Percentiles rank a stretch among this genome's conserved stretches.
These are phyloP conservation scores for Sordariomycetes sp. DNA, from an alignment of 2,329 filamentous ascomycete species.

Conservation along the genomic window DNA sequence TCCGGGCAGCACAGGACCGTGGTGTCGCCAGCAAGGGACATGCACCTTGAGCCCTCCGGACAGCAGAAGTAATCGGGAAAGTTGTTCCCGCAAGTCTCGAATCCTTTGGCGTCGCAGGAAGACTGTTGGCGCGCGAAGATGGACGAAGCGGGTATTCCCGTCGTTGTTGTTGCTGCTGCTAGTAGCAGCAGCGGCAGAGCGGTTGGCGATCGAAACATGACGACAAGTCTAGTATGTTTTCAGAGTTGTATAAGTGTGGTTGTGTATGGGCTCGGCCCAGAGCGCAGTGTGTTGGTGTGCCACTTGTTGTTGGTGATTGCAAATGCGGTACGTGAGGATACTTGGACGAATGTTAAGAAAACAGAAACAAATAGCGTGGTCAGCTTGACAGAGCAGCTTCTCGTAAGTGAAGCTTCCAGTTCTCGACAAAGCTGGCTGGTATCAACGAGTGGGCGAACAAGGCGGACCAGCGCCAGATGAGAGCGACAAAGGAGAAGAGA, in stretches of 20 bases:
- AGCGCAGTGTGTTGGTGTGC: too few relatives aligned
- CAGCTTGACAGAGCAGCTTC: too few relatives aligned
- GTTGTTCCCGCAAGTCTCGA: slow-evolving; percentile 41
- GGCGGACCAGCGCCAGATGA: too few relatives aligned
- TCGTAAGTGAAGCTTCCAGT: too few relatives aligned
- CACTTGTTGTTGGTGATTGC: too few relatives aligned
- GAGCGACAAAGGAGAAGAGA: too few relatives aligned
- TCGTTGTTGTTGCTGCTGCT: slow-evolving; percentile 24
- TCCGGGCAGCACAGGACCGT: slow-evolving; percentile 64
- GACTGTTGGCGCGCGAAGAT: slow-evolving; percentile 33
- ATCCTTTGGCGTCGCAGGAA: slow-evolving; percentile 41
- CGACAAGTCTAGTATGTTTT: neutral
- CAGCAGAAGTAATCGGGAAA: slow-evolving; percentile 64
- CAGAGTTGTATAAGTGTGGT: neutral
- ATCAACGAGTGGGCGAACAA: too few relatives aligned
- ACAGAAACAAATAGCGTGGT: too few relatives aligned
- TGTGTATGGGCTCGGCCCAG: too few relatives aligned
- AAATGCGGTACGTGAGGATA: too few relatives aligned
- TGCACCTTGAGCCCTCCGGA: slow-evolving; percentile 40
- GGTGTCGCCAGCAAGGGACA: slow-evolving; percentile 51
- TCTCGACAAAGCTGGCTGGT: too few relatives aligned
- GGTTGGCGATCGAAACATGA: neutral
- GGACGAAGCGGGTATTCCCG: slow-evolving; percentile 26
- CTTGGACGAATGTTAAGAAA: too few relatives aligned
- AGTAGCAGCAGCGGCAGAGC: slow-evolving; percentile 26